Conservation (phyloP, 176 grass and related monocot genomes). For the Hyparrhenia diplandra region DNA sequence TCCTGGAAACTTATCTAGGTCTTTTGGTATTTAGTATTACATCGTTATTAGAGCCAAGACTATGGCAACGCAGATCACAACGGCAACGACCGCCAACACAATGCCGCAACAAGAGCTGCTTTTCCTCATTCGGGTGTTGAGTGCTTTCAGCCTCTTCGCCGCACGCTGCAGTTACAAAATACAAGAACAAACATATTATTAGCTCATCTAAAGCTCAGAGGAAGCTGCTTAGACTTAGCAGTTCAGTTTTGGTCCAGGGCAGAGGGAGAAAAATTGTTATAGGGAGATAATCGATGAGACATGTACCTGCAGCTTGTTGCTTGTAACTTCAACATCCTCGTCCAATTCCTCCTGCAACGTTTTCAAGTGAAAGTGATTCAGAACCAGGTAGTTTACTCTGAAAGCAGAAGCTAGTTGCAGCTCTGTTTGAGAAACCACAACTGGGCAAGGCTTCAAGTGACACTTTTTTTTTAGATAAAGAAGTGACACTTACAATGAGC, state of each 20-base stretch:
- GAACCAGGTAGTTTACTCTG: neutral
- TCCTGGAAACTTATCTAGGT: neutral
- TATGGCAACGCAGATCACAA: conserved; percentile 33
- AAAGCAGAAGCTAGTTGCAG: neutral
- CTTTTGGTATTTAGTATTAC: neutral
- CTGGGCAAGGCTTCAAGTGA: neutral
- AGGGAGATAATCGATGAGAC: neutral
- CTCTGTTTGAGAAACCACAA: neutral
- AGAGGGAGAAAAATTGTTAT: neutral
- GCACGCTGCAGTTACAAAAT: conserved; percentile 31
- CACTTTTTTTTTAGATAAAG: too few relatives aligned
- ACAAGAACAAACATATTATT: neutral
- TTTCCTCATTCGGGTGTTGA: conserved; percentile 46
- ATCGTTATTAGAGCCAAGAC: conserved; percentile 42
- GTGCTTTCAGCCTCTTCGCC: conserved; percentile 41
- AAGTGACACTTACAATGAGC: conserved; percentile 72
- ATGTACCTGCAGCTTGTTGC: conserved; percentile 47
- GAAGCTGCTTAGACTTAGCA: neutral
- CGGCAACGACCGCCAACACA: conserved; percentile 30
- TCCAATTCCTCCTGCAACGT: conserved; percentile 63
- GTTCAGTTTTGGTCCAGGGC: neutral
- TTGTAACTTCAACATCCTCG: conserved; percentile 46
- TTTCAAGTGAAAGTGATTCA: neutral
- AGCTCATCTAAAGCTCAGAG: neutral
- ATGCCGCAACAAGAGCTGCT: conserved; percentile 44